Conservation (phyloP, 1,284 basidiomycete genomes). For the Irpex rosettiformis region DNA sequence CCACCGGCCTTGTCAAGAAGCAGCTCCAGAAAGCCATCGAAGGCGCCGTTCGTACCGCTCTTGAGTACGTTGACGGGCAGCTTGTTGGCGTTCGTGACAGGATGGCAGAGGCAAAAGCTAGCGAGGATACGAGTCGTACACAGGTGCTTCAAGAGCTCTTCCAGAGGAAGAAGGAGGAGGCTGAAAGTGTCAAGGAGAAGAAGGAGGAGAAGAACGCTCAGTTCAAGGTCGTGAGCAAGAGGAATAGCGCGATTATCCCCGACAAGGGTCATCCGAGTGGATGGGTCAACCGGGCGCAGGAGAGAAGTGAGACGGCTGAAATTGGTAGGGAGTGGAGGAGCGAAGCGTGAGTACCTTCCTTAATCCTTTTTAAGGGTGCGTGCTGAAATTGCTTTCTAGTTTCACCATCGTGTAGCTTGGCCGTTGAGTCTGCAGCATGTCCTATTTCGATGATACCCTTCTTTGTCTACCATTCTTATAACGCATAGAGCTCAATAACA, state of each 20-base stretch:
- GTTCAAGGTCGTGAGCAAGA: conserved; percentile 72
- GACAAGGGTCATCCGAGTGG: conserved; percentile 64
- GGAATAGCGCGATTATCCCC: conserved; percentile 56
- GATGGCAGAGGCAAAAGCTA: conserved; percentile 66
- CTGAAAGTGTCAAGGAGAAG: conserved; percentile 33
- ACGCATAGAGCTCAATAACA: too few species aligned
- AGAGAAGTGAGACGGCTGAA: conserved; percentile 49
- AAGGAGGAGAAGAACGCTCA: conserved; percentile 50
- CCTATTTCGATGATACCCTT: neutral
- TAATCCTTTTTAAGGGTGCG: neutral
- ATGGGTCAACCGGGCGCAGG: conserved; percentile 65
- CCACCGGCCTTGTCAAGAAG: conserved; percentile 83
- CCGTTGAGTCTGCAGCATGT: neutral
- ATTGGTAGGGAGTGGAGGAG: conserved; percentile 62
- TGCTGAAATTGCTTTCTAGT: neutral
- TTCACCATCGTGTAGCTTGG: conserved; percentile 7
- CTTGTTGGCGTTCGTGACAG: conserved; percentile 77
- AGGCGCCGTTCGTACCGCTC: conserved; percentile 72
- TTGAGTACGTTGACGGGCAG: conserved; percentile 87
- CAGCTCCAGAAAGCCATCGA: conserved; percentile 85
- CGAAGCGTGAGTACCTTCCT: conserved; percentile 44
- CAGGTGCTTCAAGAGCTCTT: conserved; percentile 73
- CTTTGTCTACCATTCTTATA: too few species aligned
- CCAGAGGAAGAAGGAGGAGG: conserved; percentile 55
- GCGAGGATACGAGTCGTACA: conserved; percentile 46